A percentile compares a stretch with the other conserved stretches of the same genome.
Evolutionary conservation across 1,284 basidiomycete species (phyloP).

Genomic region (Volvariella volvacea): DNA sequence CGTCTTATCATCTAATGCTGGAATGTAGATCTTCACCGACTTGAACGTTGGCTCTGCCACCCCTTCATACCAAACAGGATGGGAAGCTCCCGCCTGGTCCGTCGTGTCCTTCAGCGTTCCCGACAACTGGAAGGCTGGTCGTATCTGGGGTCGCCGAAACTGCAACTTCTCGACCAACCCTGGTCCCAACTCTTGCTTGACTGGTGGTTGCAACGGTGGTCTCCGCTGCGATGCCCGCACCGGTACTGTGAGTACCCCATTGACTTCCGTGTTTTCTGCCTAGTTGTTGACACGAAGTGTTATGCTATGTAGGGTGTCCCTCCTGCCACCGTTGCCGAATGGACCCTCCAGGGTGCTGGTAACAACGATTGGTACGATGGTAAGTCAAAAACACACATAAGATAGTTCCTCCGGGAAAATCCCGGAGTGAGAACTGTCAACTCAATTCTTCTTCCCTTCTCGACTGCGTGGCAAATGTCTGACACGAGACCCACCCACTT

Average conservation of each 20-base stretch:
- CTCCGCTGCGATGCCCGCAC: conserved; percentile 35
- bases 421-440: too few relatives aligned
- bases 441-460: too few relatives aligned
- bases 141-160: conserved; percentile 42
- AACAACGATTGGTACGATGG: conserved; percentile 37
- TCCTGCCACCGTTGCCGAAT: conserved; percentile 52
- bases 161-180: conserved; percentile 37
- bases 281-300: not conserved
- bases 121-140: conserved; percentile 41
- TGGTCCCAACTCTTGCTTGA: conserved; percentile 43
- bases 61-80: conserved; percentile 19
- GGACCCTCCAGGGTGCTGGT: conserved; percentile 32
- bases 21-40: conserved; percentile 11
- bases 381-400: conserved; percentile 13
- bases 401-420: too few relatives aligned
- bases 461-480: not conserved
- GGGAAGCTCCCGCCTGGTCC: conserved; percentile 33
- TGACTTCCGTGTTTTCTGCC: not conserved
- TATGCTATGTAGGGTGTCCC: conserved; percentile 42
- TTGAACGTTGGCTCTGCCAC: conserved; percentile 9
- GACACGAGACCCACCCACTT: too few relatives aligned
- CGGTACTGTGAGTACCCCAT: conserved; percentile 28
- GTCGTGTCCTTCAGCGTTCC: conserved; percentile 35
- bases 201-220: conserved; percentile 50
- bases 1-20: not conserved